Base-by-base conservation (phyloP, 2,329 filamentous ascomycete species). In the Westerdykella sp. region DNA sequence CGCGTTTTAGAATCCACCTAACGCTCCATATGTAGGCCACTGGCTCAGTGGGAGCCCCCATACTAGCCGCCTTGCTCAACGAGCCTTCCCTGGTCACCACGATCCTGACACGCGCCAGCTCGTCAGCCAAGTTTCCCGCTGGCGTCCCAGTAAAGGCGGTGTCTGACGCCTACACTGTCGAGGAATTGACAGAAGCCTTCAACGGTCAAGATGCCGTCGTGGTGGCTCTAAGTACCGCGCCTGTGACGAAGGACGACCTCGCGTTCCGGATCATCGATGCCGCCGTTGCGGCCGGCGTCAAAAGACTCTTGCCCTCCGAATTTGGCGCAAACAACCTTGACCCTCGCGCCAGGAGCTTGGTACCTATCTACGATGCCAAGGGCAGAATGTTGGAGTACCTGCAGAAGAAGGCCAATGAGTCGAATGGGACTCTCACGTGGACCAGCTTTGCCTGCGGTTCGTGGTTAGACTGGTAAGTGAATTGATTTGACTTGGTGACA, bases 271-370 rank as follows among this genome's bases (percentile, higher is more conserved):
- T 72, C 15, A 60, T 72, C 37, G 66, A 71, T 40, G 69, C 68
- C 4, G 59, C 68, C 13, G 50, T 69, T 31, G 58, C 63, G 1
- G 66, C 66, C 1, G 66, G 66, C 11, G 67, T 71, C 1, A 56
- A 60, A 36, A 60, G 67, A 18, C 62, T 70, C 47, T 60, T 72
- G 30, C 69, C 69, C 1, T 57, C 56, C 6, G 69, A 70, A 44
- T 72, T 63, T 45, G 68, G 67, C 40, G 51, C 57, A 28, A 62
- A 72, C 42, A 60, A 64, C n/a, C 47, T 53, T 5, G 66, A 69
- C 46, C 49, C 56, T 0, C 52, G 56, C 2, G 52, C 59, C 1
- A 42, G 50, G 4, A 45, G 40, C 2, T 43, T 72, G 5, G 50
- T 53, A 16, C 69, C 69, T 0, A 62, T 69, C 6, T 72, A 62